These are phyloP conservation scores for Teratosphaeria destructans DNA, from an alignment of 2,329 filamentous ascomycete species.

Conservation along the genomic window DNA sequence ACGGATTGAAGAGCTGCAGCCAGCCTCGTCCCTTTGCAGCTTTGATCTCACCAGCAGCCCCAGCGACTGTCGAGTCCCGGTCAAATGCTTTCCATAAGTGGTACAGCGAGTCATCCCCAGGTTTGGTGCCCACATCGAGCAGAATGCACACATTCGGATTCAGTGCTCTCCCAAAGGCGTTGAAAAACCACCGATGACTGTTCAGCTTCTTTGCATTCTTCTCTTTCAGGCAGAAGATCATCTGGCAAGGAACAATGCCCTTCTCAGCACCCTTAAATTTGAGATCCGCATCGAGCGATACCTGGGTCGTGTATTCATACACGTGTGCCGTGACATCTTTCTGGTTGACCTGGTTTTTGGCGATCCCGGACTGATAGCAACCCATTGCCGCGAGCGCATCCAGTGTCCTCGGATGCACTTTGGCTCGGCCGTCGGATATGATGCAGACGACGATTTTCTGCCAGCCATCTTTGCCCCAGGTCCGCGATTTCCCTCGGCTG, in stretches of 20 bases:
- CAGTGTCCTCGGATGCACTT: constrained; percentile 84
- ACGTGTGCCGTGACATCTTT: constrained; percentile 92
- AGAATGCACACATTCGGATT: constrained; percentile 96
- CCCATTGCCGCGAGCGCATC: constrained; percentile 94
- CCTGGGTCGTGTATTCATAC: constrained; percentile 98
- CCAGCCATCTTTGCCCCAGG: constrained; percentile 96
- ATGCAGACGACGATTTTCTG: constrained; percentile 98
- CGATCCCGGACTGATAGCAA: constrained; percentile 95
- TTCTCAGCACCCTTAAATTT: constrained; percentile 99
- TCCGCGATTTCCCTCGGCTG: constrained; percentile 79
- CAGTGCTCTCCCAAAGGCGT: constrained; percentile 83
- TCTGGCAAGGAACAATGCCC: constrained; percentile 93
- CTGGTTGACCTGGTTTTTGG: constrained; percentile 96
- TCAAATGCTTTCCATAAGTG: constrained; percentile 99
- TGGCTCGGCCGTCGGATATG: constrained; percentile 86
- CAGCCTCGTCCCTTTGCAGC: constrained; percentile 86
- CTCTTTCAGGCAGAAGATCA: constrained; percentile 97
- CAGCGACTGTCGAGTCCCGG: constrained; percentile 91
- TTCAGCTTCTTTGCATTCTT: constrained; percentile 97
- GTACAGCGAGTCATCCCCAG: constrained; percentile 82
- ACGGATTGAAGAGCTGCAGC: constrained; percentile 75
- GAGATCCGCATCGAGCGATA: constrained; percentile 86
- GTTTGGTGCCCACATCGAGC: constrained; percentile 90
- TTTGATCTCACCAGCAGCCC: constrained; percentile 94
- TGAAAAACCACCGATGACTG: constrained; percentile 98